phyloP scores from a whole-genome alignment of 2,329 filamentous ascomycete genomes.

The Dichotomopilus funicola region DNA sequence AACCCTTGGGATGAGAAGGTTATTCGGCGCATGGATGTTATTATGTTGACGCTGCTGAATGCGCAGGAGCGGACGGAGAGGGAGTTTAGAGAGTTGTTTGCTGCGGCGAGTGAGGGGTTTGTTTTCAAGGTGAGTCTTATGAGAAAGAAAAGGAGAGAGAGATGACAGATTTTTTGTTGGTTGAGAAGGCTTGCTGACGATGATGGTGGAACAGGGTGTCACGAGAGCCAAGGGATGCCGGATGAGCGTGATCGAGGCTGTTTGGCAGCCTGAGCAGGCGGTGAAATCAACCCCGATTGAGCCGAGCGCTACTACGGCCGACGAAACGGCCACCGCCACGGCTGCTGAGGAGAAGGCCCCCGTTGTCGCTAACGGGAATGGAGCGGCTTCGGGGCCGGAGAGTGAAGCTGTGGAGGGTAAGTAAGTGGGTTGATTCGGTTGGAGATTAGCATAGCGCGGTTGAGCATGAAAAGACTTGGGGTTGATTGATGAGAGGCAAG shows the following conservation, averaged over 20 bases:
- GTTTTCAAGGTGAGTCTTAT: constrained; percentile 28
- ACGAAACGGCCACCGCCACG: neutral
- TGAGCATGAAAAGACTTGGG: neutral
- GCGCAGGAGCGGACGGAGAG: constrained; percentile 37
- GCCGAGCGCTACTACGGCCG: neutral
- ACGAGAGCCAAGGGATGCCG: constrained; percentile 25
- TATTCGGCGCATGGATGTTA: constrained; percentile 37
- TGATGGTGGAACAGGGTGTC: constrained; percentile 22
- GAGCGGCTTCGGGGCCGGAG: neutral
- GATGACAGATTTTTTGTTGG: neutral
- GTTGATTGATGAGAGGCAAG: no score
- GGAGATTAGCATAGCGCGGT: neutral
- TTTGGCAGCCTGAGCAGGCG: constrained; percentile 26
- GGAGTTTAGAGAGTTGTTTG: constrained; percentile 39
- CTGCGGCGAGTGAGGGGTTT: constrained; percentile 32
- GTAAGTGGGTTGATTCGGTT: neutral
- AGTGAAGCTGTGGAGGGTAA: neutral
- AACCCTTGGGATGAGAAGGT: constrained; percentile 33
- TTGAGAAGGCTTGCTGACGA: neutral
- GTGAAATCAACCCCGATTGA: neutral
- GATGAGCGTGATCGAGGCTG: constrained; percentile 33
- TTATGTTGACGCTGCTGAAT: constrained; percentile 40
- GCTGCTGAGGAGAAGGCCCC: neutral
- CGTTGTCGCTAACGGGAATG: neutral
- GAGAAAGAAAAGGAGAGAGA: neutral